These are phyloP conservation scores for Globisporangium megalacanthum DNA, from an alignment of 352 stramenopile genomes.

Conservation along the genomic window DNA sequence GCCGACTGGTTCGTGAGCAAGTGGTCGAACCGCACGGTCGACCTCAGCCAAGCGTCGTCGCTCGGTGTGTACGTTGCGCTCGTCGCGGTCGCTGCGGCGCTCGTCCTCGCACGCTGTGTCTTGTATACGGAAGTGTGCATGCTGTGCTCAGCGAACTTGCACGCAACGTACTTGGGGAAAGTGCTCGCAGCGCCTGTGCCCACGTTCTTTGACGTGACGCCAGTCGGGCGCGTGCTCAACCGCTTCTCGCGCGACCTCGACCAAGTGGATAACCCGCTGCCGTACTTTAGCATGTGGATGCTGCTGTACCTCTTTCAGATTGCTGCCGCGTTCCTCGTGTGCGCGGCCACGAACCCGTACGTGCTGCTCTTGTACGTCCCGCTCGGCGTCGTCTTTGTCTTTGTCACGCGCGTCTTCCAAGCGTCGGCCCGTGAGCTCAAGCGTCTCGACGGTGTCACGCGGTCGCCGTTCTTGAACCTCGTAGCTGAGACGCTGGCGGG, in stretches of 20 bases:
- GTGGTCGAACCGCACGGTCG: conserved; percentile 30
- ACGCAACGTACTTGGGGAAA: conserved; percentile 37
- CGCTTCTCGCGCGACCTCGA: conserved; percentile 40
- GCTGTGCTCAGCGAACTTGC: conserved; percentile 31
- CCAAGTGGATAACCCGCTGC: conserved; percentile 39
- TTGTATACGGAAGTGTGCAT: conserved; percentile 51
- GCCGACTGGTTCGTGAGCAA: conserved; percentile 50
- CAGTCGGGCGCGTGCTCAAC: no score
- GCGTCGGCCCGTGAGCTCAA: conserved; percentile 80
- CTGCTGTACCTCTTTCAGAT: conserved; percentile 43
- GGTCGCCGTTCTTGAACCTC: conserved; percentile 86
- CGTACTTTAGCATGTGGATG: conserved; percentile 47
- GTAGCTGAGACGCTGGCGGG: conserved; percentile 89
- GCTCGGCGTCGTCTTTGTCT: conserved; percentile 26
- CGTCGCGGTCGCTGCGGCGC: conserved; percentile 20
- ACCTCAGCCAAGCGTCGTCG: conserved; percentile 26
- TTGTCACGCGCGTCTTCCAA: conserved; percentile 76
- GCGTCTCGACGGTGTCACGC: conserved; percentile 84
- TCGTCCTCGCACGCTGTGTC: conserved; percentile 34
- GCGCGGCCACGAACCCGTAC: conserved; percentile 34
- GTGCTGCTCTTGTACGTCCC: conserved; percentile 50
- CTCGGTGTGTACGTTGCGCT: conserved; percentile 36
- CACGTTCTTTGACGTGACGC: conserved; percentile 16
- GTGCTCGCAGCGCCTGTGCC: conserved; percentile 11
- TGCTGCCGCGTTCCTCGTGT: conserved; percentile 32